These are phyloP conservation scores for Sphagnum fallax DNA, from an alignment of 228 moss, liverwort and hornwort species.

Conservation along the genomic window DNA sequence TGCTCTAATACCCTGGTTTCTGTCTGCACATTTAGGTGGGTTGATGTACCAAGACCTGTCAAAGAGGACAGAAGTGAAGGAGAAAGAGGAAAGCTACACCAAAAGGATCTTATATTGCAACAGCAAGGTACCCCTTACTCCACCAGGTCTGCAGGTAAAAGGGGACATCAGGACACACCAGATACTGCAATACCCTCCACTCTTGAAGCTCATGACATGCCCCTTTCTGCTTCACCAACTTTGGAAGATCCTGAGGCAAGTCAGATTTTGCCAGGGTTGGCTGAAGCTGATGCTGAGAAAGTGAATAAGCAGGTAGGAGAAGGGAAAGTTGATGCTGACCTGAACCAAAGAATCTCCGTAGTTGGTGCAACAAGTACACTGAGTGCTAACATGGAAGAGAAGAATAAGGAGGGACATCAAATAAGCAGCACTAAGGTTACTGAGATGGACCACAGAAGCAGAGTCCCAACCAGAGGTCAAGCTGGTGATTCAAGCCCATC, in stretches of 20 bases:
- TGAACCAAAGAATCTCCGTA: slow-evolving; percentile 9
- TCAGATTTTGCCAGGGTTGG: slow-evolving; percentile 11
- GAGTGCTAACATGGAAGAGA: slow-evolving; percentile 15
- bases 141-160: slow-evolving; percentile 33
- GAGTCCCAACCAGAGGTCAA: slow-evolving; percentile 3
- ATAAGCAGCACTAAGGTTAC: slow-evolving; percentile 7
- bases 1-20: too few relatives aligned
- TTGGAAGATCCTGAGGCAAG: slow-evolving; percentile 6
- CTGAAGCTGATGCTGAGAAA: slow-evolving; percentile 21
- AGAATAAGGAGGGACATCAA: background rate
- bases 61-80: slow-evolving; percentile 40
- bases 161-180: slow-evolving; percentile 5
- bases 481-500: slow-evolving; percentile 8
- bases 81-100: slow-evolving; percentile 26
- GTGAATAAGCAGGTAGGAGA: slow-evolving; percentile 7
- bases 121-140: slow-evolving; percentile 22
- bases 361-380: slow-evolving; percentile 22
- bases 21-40: slow-evolving; percentile 27
- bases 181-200: background rate
- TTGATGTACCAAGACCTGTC: slow-evolving; percentile 42
- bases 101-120: slow-evolving; percentile 9
- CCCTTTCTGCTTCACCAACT: slow-evolving; percentile 2
- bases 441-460: slow-evolving; percentile 4
- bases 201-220: slow-evolving; percentile 18
- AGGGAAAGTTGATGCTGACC: slow-evolving; percentile 14